A percentile compares a stretch with the other conserved stretches of the same genome.
phyloP scores from a whole-genome alignment of 495 filamentous ascomycete species.

The Penicillium coprophilum region DNA sequence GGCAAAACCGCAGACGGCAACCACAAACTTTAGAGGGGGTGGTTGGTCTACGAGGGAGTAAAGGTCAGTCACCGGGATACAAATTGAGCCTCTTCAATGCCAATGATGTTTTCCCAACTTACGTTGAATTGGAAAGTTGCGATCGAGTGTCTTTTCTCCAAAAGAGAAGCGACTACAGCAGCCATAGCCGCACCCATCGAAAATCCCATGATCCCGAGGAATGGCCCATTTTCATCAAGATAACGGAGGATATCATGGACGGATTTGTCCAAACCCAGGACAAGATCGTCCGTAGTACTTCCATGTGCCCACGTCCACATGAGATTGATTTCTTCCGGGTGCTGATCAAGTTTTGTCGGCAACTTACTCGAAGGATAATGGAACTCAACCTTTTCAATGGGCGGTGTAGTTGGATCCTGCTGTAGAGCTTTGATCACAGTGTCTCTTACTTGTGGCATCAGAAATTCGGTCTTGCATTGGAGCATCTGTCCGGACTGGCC shows the following conservation, averaged over 20 bases:
- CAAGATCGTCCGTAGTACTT: background rate
- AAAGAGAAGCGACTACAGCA: conserved; percentile 5
- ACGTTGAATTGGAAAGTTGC: background rate
- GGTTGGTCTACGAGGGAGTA: background rate
- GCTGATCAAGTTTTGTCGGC: conserved; percentile 2
- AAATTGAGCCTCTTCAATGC: background rate
- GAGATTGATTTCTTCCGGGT: background rate
- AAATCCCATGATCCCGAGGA: conserved; percentile 8
- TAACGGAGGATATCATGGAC: background rate
- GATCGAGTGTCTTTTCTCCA: conserved; percentile 4
- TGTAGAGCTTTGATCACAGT: background rate
- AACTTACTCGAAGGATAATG: conserved; percentile 5
- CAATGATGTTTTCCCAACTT: background rate
- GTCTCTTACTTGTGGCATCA: background rate
- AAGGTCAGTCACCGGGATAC: background rate
- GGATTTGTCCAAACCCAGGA: conserved; percentile 1
- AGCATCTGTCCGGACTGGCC: conserved; percentile 15
- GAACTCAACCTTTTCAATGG: conserved; percentile 2
- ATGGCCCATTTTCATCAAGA: conserved; percentile 1
- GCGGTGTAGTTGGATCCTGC: background rate
- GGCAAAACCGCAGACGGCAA: conserved; percentile 13
- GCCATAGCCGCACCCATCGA: background rate
- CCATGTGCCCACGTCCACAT: conserved; percentile 11
- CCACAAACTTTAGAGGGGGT: conserved; percentile 18
- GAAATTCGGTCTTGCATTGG: conserved; percentile 16